Conservation (phyloP, 1,139 yeast genomes). For the Hanseniaspora uvarum region DNA sequence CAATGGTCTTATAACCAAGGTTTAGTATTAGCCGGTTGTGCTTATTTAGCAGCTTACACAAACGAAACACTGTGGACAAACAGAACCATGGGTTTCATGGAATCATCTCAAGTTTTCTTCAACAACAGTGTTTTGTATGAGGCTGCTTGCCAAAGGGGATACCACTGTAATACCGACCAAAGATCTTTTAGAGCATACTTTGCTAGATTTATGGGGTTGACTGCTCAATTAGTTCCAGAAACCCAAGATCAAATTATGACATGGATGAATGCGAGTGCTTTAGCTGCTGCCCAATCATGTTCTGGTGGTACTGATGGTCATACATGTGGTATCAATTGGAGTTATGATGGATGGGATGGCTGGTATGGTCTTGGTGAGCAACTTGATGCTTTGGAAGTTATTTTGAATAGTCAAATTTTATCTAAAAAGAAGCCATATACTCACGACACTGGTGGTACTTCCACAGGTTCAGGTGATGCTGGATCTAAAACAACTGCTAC, state of each 20-base stretch:
- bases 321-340: slow-evolving; percentile 85
- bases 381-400: slow-evolving; percentile 72
- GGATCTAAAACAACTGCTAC: slow-evolving; percentile 39
- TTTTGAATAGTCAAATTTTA: slow-evolving; percentile 52
- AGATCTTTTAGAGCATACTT: slow-evolving; percentile 79
- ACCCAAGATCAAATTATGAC: slow-evolving; percentile 44
- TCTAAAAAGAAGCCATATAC: slow-evolving; percentile 51
- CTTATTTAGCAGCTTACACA: slow-evolving; percentile 70
- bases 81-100: slow-evolving; percentile 45
- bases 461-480: slow-evolving; percentile 49
- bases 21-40: slow-evolving; percentile 66
- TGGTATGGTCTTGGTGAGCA: slow-evolving; percentile 88
- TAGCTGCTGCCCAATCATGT: slow-evolving; percentile 74
- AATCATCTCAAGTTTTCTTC: slow-evolving; percentile 52
- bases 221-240: slow-evolving; percentile 62
- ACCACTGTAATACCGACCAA: slow-evolving; percentile 75
- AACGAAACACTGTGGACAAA: slow-evolving; percentile 56
- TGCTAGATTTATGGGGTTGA: slow-evolving; percentile 62
- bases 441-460: slow-evolving; percentile 49
- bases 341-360: slow-evolving; percentile 62
- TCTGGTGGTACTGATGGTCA: slow-evolving; percentile 79
- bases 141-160: slow-evolving; percentile 62
- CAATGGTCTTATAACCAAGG: slow-evolving; percentile 92
- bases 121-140: slow-evolving; percentile 57
- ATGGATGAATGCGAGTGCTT: slow-evolving; percentile 52